These are phyloP conservation scores for Tricholomella constricta DNA, from an alignment of 768 basidiomycete genomes.

Conservation along the genomic window DNA sequence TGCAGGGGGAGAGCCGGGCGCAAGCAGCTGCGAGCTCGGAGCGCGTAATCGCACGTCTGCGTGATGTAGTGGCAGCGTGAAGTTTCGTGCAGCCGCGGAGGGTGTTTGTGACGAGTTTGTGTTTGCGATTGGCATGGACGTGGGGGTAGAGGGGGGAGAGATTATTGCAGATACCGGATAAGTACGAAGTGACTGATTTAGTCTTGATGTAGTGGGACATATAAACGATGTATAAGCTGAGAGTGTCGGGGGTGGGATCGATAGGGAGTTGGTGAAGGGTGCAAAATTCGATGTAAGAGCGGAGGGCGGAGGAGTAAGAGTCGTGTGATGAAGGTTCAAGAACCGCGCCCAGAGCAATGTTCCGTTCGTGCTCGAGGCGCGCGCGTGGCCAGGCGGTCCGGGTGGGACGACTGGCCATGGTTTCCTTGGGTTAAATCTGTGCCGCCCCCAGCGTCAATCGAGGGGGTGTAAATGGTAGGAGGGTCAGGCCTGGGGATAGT, in stretches of 20 bases:
- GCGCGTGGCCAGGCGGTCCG: slow-evolving; percentile 31
- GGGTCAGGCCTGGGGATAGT: background rate
- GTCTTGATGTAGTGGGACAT: slow-evolving; percentile 39
- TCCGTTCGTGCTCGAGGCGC: slow-evolving; percentile 22
- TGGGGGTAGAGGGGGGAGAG: slow-evolving; percentile 33
- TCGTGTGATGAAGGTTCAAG: slow-evolving; percentile 35
- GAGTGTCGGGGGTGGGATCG: slow-evolving; percentile 39
- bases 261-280: slow-evolving; percentile 30
- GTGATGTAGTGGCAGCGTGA: too few relatives aligned
- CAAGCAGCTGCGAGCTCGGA: too few relatives aligned
- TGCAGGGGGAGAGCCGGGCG: too few relatives aligned
- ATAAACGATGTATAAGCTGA: slow-evolving; percentile 35
- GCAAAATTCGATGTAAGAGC: slow-evolving; percentile 35
- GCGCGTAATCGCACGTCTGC: too few relatives aligned
- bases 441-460: slow-evolving; percentile 22
- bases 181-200: slow-evolving; percentile 32
- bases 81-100: too few relatives aligned
- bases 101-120: too few relatives aligned
- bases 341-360: too few relatives aligned
- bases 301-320: too few relatives aligned
- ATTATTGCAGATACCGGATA: slow-evolving; percentile 38
- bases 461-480: slow-evolving; percentile 16
- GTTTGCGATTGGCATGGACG: slow-evolving; percentile 19
- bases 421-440: slow-evolving; percentile 14
- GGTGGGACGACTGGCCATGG: slow-evolving; percentile 26